Conservation (phyloP, 192 early-diverging fungal species). For the Funneliformis mosseae region DNA sequence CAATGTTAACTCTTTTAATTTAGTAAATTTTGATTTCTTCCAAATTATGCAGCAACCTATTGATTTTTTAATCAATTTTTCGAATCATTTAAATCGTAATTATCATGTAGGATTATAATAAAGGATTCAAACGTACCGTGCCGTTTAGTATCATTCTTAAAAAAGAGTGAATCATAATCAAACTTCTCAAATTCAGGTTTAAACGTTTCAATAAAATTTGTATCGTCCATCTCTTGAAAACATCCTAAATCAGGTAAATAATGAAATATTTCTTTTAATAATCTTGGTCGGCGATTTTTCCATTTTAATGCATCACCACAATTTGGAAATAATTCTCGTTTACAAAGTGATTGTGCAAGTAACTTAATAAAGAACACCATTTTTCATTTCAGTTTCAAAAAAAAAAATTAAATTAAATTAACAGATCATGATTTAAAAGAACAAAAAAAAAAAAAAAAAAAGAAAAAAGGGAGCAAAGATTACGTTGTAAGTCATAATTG, state of each 20-base stretch:
- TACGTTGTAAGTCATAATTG: conserved; percentile 33
- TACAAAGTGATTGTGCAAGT: conserved; percentile 24
- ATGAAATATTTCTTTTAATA: conserved; percentile 27
- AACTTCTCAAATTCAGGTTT: conserved; percentile 26
- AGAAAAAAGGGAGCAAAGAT: neutral
- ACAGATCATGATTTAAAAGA: neutral
- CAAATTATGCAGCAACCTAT: conserved; percentile 30
- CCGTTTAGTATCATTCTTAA: conserved; percentile 5
- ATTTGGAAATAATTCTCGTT: neutral
- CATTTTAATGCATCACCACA: conserved; percentile 27
- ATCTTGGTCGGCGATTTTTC: conserved; percentile 29
- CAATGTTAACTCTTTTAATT: conserved; percentile 9
- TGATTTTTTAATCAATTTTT: neutral
- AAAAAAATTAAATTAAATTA: neutral
- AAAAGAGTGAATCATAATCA: conserved; percentile 8
- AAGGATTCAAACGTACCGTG: conserved; percentile 7
- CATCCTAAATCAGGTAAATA: conserved; percentile 24
- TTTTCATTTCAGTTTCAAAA: neutral
- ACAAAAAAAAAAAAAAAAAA: neutral
- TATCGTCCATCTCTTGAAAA: conserved; percentile 33
- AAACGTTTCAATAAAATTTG: conserved; percentile 6
- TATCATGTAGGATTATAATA: neutral
- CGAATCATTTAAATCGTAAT: neutral
- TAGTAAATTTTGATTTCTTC: conserved; percentile 25
- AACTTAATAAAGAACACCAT: neutral